These are phyloP conservation scores for Letharia lupina DNA, from an alignment of 495 filamentous ascomycete species.

Conservation along the genomic window DNA sequence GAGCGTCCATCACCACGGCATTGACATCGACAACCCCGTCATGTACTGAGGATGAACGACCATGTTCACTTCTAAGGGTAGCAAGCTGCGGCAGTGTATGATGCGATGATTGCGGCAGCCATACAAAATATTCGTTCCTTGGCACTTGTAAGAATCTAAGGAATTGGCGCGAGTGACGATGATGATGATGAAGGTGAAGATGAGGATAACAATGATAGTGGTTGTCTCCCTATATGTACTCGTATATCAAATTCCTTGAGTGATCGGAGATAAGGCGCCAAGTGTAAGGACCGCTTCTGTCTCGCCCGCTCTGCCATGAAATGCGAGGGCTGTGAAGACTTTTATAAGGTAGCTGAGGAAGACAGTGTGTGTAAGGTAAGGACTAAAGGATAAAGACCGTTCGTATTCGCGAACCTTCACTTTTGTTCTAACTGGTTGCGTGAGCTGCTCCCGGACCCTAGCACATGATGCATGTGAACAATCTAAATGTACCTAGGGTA, in stretches of 20 bases:
- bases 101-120: neutral
- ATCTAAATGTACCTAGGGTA: neutral
- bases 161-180: neutral
- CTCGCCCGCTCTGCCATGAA: neutral
- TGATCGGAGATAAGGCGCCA: neutral
- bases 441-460: neutral
- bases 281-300: neutral
- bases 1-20: constrained; percentile 15
- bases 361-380: neutral
- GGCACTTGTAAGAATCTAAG: neutral
- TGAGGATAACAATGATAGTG: neutral
- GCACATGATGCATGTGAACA: too few species aligned
- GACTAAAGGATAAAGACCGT: neutral
- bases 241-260: neutral
- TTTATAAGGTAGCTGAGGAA: neutral
- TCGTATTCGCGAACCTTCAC: neutral
- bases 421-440: neutral
- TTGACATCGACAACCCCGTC: neutral
- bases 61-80: constrained; percentile 5
- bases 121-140: neutral
- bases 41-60: neutral
- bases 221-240: neutral
- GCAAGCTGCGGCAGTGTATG: constrained; percentile 4
- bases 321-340: neutral
- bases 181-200: neutral